Percentiles rank a stretch among this genome's conserved stretches.
These are phyloP conservation scores for Colletotrichum camelliae DNA, from an alignment of 2,329 filamentous ascomycete species.

Conservation along the genomic window DNA sequence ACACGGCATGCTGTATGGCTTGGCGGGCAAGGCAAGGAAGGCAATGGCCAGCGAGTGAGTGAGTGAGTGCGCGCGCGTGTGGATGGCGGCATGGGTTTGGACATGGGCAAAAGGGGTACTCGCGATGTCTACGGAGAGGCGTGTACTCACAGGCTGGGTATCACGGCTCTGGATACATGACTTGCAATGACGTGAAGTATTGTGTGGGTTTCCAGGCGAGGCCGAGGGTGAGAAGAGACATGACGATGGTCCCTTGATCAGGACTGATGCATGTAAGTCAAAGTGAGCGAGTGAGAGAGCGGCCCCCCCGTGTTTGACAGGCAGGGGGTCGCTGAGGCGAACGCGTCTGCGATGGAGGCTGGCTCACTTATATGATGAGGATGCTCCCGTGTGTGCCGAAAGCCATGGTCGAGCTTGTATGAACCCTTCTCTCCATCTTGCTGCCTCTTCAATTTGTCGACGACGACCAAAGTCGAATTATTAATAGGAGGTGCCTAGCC, in stretches of 20 bases:
- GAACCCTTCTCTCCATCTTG: neutral
- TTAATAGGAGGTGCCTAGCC: neutral
- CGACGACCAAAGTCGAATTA: neutral
- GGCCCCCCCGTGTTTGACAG: neutral
- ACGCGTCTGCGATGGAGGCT: neutral
- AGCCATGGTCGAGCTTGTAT: neutral
- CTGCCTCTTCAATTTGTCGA: neutral
- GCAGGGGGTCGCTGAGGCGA: neutral
- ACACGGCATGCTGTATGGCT: neutral
- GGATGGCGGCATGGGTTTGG: neutral
- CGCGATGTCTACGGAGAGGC: neutral
- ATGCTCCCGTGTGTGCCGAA: neutral
- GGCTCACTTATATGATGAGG: neutral
- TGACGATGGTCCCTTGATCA: neutral
- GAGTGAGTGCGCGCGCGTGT: too few species aligned
- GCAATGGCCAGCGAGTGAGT: neutral
- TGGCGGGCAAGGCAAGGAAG: neutral
- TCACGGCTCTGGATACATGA: neutral
- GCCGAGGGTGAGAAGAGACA: neutral
- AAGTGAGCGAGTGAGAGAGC: neutral
- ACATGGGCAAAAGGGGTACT: neutral
- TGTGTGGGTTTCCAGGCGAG: neutral
- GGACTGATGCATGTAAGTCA: neutral
- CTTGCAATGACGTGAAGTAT: neutral
- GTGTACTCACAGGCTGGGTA: neutral